A percentile compares a stretch with the other conserved stretches of the same genome.
These are phyloP conservation scores for Centrapalus pauciflorus DNA, from an alignment of 129 eudicot genomes.

Conservation along the genomic window DNA sequence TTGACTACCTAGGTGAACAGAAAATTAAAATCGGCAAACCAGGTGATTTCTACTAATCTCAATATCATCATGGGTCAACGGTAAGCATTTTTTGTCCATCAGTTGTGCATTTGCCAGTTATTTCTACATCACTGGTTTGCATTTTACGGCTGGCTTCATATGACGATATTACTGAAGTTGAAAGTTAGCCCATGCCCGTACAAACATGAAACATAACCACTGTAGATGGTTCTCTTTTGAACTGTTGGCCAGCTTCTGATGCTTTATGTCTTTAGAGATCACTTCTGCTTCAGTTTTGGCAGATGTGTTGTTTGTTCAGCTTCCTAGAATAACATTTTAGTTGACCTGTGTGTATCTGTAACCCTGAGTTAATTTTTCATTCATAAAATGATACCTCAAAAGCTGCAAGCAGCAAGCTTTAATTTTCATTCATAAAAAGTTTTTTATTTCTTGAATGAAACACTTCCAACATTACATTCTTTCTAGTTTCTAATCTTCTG, in stretches of 20 bases:
- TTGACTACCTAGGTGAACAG: constrained; percentile 42
- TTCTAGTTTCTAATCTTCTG: no score
- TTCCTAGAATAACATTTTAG: not conserved
- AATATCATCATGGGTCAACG: constrained; percentile 5
- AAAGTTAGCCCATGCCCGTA: no score
- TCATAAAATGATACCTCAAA: not conserved
- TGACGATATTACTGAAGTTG: no score
- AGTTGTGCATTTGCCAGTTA: not conserved
- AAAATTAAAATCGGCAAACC: constrained; percentile 74
- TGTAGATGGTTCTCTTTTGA: not conserved
- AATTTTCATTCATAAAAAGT: no score
- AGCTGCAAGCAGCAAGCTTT: not conserved
- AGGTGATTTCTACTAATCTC: constrained; percentile 51
- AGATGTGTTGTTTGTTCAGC: not conserved
- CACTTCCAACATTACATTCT: no score
- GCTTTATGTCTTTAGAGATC: not conserved
- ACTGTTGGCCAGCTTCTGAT: not conserved
- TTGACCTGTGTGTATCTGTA: not conserved
- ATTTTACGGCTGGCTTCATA: not conserved
- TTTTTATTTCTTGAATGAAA: not conserved
- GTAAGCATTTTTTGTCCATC: no score
- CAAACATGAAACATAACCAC: no score
- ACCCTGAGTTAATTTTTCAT: not conserved
- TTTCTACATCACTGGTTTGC: not conserved
- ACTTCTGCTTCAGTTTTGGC: not conserved